Conservation (phyloP, 73 alveolate genomes). For the Symbiodinium natans region DNA sequence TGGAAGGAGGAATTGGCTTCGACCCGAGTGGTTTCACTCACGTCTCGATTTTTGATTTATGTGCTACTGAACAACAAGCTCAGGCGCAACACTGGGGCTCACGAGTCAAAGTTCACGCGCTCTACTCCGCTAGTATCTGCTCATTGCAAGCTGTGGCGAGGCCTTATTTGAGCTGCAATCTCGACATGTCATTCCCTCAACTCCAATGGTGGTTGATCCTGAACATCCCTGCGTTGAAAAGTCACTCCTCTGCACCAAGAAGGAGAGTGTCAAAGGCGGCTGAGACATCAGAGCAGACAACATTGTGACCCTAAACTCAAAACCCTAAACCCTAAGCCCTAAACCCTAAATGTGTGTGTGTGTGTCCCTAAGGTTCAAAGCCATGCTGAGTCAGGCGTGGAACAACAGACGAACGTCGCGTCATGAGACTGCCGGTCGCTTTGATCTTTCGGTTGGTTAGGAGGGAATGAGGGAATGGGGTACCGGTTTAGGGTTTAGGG, state of each 20-base stretch:
- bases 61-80: constrained; percentile 69
- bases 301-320: too few species aligned
- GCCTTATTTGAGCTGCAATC: constrained; percentile 72
- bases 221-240: constrained; percentile 28
- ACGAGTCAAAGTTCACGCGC: too few species aligned
- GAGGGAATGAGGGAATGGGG: too few species aligned
- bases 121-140: too few species aligned
- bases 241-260: not conserved
- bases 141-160: not conserved
- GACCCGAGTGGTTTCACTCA: constrained; percentile 6
- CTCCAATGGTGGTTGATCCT: constrained; percentile 5
- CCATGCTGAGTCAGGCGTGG: not conserved
- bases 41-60: constrained; percentile 19
- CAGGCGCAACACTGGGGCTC: not conserved
- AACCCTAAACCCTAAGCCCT: too few species aligned
- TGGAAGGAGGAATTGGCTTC: constrained; percentile 47
- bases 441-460: too few species aligned
- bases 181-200: constrained; percentile 1
- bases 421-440: too few species aligned
- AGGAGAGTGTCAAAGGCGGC: not conserved
- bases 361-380: not conserved
- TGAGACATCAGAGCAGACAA: not conserved
- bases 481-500: too few species aligned
- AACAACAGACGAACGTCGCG: too few species aligned
- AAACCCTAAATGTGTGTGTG: too few species aligned